These are phyloP conservation scores for Thielaviopsis populi DNA, from an alignment of 2,329 filamentous ascomycete genomes.

Conservation along the genomic window DNA sequence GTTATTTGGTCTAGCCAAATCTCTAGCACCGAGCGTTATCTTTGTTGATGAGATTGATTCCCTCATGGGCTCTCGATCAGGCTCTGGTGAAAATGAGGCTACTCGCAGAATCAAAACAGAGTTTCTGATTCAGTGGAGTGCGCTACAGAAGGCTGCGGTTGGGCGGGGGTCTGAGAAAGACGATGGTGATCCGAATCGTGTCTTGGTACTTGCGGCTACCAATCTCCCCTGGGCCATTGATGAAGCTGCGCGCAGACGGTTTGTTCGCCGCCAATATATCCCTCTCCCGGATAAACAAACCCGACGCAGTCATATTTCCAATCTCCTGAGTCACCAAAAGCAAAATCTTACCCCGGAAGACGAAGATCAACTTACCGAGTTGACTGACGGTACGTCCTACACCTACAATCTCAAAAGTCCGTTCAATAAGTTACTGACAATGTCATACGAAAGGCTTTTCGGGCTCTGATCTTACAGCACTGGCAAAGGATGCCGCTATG, in stretches of 20 bases:
- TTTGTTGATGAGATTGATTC: slow-evolving; percentile 99
- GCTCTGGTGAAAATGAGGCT: slow-evolving; percentile 79
- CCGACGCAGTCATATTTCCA: slow-evolving; percentile 61
- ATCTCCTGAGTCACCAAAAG: slow-evolving; percentile 72
- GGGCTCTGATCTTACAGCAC: slow-evolving; percentile 86
- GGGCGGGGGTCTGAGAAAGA: slow-evolving; percentile 44
- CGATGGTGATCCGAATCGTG: slow-evolving; percentile 64
- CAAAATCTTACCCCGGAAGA: slow-evolving; percentile 60
- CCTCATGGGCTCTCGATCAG: slow-evolving; percentile 67
- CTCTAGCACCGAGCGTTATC: slow-evolving; percentile 84
- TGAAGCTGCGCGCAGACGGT: slow-evolving; percentile 77
- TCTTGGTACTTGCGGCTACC: slow-evolving; percentile 85
- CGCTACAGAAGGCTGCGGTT: slow-evolving; percentile 79
- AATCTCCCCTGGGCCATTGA: slow-evolving; percentile 98
- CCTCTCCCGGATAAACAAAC: slow-evolving; percentile 78
- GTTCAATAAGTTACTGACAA: neutral
- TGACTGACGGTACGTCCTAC: slow-evolving; percentile 60
- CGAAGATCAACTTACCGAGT: slow-evolving; percentile 54
- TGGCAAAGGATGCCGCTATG: slow-evolving; percentile 98
- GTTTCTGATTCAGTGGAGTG: slow-evolving; percentile 94
- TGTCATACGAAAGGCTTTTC: slow-evolving; percentile 57
- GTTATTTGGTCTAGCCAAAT: slow-evolving; percentile 77
- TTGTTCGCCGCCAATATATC: slow-evolving; percentile 90
- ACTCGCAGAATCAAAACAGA: slow-evolving; percentile 92
- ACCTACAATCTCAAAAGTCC: too few relatives aligned